These are phyloP conservation scores for Rosa multiflora DNA, from an alignment of 306 rosid species.

Conservation along the genomic window DNA sequence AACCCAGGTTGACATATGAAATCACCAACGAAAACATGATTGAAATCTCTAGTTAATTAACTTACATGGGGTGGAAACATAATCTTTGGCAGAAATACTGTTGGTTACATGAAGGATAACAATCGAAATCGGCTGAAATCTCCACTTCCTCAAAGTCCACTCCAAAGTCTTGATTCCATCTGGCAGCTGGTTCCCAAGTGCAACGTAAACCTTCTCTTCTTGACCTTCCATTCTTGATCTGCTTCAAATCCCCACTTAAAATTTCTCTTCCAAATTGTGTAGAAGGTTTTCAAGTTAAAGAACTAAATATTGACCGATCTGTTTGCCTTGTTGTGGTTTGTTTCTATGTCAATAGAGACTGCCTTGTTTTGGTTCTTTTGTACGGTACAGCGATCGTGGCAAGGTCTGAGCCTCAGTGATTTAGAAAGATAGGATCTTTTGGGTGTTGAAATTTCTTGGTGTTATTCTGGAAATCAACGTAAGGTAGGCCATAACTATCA, in stretches of 20 bases:
- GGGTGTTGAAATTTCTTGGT: not conserved
- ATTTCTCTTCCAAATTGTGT: not conserved
- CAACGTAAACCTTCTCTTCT: constrained; percentile 61
- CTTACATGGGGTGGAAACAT: constrained; percentile 75
- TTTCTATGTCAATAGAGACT: constrained; percentile 21
- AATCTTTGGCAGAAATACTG: constrained; percentile 38
- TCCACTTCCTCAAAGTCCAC: constrained; percentile 82
- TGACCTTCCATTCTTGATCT: constrained; percentile 38
- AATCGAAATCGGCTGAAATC: constrained; percentile 58
- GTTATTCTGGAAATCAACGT: constrained; percentile 8
- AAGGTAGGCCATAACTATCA: constrained; percentile 10
- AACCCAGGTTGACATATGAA: constrained; percentile 29
- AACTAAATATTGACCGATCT: not conserved
- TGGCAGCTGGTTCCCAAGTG: constrained; percentile 61
- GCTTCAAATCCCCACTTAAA: not conserved
- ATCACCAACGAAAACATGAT: not conserved
- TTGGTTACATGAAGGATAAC: constrained; percentile 59
- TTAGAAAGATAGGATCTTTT: not conserved
- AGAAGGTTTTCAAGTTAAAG: not conserved
- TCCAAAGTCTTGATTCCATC: constrained; percentile 68
- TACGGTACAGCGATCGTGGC: constrained; percentile 18
- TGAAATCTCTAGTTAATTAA: not conserved
- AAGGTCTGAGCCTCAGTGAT: constrained; percentile 5
- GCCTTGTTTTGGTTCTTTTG: constrained; percentile 43
- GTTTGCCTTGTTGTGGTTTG: not conserved